Conservation (phyloP, 306 rosid genomes). For the Coriaria nepalensis region DNA sequence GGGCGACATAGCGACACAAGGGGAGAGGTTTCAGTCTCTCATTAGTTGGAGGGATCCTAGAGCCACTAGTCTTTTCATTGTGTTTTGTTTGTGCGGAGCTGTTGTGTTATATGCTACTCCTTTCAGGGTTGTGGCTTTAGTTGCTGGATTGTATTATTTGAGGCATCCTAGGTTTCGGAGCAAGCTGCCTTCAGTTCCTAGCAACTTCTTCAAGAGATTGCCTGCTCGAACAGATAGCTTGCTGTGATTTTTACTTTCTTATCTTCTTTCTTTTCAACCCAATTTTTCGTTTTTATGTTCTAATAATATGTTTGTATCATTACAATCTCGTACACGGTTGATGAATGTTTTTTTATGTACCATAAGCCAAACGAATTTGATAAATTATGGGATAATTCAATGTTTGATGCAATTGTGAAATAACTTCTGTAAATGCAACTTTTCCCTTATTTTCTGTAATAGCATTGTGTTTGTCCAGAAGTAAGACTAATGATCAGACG, state of each 20-base stretch:
- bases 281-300: too few species aligned
- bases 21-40: slow-evolving; percentile 75
- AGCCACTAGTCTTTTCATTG: slow-evolving; percentile 66
- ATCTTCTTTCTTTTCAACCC: neutral
- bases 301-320: too few species aligned
- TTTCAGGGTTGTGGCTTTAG: slow-evolving; percentile 60
- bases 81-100: slow-evolving; percentile 58
- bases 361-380: too few species aligned
- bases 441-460: too few species aligned
- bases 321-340: too few species aligned
- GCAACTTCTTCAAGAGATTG: slow-evolving; percentile 82
- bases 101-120: slow-evolving; percentile 63
- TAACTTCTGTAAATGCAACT: too few species aligned
- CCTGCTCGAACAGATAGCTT: slow-evolving; percentile 71
- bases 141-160: slow-evolving; percentile 49
- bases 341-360: too few species aligned
- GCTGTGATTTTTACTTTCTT: slow-evolving; percentile 19
- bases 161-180: slow-evolving; percentile 78
- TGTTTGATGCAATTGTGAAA: too few species aligned
- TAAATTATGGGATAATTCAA: too few species aligned
- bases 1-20: slow-evolving; percentile 94
- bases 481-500: too few species aligned
- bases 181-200: slow-evolving; percentile 70
- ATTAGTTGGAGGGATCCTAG: slow-evolving; percentile 91
- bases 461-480: too few species aligned